Evolutionary conservation across 2,329 filamentous ascomycete species (phyloP).

Genomic region (Thielaviopsis musarum): DNA sequence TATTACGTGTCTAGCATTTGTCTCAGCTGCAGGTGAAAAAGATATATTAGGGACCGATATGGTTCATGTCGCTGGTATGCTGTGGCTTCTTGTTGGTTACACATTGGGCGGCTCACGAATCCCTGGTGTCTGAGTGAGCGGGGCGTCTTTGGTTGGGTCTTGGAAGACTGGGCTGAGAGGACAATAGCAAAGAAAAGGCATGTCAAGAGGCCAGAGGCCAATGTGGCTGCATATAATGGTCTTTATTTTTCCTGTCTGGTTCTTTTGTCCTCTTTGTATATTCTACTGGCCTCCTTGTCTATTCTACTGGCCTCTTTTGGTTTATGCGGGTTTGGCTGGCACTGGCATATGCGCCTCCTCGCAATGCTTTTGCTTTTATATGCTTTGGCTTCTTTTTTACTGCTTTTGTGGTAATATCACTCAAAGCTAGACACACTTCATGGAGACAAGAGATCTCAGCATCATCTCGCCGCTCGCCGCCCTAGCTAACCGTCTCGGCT

Average conservation of each 20-base stretch:
- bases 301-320: neutral
- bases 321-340: neutral
- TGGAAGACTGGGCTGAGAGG: neutral
- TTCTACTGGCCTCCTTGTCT: neutral
- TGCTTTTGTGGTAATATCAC: too few species aligned
- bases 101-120: neutral
- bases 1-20: slow-evolving; percentile 2
- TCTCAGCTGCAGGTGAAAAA: slow-evolving; percentile 5
- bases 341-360: neutral
- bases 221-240: neutral
- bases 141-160: neutral
- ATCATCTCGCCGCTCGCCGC: neutral
- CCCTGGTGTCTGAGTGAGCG: neutral
- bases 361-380: neutral
- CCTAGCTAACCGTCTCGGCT: slow-evolving; percentile 4
- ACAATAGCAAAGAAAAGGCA: neutral
- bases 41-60: neutral
- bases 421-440: neutral
- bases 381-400: neutral
- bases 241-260: neutral
- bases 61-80: neutral
- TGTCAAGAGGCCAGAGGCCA: neutral
- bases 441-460: neutral
- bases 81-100: neutral
- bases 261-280: neutral